Conservation (phyloP, 805 yeast genomes). For the Candida railenensis region DNA sequence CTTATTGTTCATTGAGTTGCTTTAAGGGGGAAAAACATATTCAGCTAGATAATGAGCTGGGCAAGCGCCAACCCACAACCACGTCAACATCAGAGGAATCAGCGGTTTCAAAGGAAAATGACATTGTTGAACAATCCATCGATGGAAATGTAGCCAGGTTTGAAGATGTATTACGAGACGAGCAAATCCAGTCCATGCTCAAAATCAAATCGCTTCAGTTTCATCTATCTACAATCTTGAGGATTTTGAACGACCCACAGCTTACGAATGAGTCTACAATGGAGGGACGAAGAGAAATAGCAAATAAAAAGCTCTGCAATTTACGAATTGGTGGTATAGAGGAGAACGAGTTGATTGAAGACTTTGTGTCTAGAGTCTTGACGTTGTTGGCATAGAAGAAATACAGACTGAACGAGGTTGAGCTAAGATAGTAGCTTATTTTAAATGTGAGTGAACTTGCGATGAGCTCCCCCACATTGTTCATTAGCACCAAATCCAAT, state of each 20-base stretch:
- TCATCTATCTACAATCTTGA: conserved; percentile 51
- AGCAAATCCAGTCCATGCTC: conserved; percentile 44
- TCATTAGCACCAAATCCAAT: no score
- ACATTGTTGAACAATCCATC: not conserved
- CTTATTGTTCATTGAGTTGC: conserved; percentile 60
- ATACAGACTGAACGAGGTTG: no score
- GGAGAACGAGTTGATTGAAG: conserved; percentile 67
- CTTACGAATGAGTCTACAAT: conserved; percentile 48
- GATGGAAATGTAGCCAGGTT: conserved; percentile 12
- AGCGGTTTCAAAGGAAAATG: not conserved
- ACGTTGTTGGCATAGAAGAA: conserved; percentile 14
- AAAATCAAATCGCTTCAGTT: conserved; percentile 52
- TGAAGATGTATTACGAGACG: conserved; percentile 36
- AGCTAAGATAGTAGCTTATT: no score
- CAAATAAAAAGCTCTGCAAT: conserved; percentile 58
- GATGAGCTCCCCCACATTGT: no score
- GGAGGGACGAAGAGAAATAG: conserved; percentile 59
- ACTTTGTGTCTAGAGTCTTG: conserved; percentile 51
- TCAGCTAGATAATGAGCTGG: conserved; percentile 5
- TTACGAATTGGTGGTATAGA: conserved; percentile 65
- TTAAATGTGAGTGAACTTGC: no score
- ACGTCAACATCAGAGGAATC: not conserved
- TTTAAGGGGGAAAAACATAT: conserved; percentile 46
- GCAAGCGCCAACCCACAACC: not conserved
- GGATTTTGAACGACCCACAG: conserved; percentile 45